Conservation (phyloP, 495 filamentous ascomycete species). For the Aspergillus steynii region DNA sequence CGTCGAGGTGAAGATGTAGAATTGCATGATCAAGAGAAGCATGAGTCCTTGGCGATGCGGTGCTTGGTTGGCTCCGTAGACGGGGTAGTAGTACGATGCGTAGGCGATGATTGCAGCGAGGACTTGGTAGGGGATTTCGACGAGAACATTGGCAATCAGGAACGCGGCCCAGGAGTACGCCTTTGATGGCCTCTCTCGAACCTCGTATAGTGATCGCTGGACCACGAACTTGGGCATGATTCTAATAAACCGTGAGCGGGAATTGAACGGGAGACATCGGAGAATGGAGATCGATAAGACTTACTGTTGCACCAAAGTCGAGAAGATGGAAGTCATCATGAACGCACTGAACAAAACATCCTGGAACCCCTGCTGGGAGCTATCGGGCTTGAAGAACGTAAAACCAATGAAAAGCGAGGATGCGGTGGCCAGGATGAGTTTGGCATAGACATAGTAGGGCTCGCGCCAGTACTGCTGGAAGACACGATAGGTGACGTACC, state of each 20-base stretch:
- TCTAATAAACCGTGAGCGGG: conserved; percentile 44
- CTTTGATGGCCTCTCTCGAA: conserved; percentile 67
- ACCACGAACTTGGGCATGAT: conserved; percentile 71
- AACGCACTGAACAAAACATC: conserved; percentile 86
- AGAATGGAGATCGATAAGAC: conserved; percentile 8
- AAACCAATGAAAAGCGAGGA: conserved; percentile 78
- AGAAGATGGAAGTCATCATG: conserved; percentile 76
- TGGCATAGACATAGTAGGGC: conserved; percentile 54
- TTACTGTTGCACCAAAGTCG: conserved; percentile 60
- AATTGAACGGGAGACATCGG: not conserved
- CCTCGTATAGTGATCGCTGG: conserved; percentile 66
- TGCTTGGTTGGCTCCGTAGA: conserved; percentile 41
- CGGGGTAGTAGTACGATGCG: conserved; percentile 63
- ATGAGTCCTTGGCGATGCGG: conserved; percentile 46
- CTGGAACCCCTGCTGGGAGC: conserved; percentile 74
- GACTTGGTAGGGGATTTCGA: conserved; percentile 72
- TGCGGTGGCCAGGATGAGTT: conserved; percentile 53
- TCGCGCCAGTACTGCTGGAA: conserved; percentile 61
- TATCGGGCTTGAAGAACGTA: conserved; percentile 75
- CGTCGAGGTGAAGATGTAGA: conserved; percentile 69
- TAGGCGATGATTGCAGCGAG: conserved; percentile 60
- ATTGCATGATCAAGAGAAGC: conserved; percentile 57
- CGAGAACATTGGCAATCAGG: conserved; percentile 65
- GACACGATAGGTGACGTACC: conserved; percentile 46
- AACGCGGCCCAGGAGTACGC: conserved; percentile 75